Evolutionary conservation across 1,284 basidiomycete genomes (phyloP).

Genomic region (Cryptococcus maquisensis): DNA sequence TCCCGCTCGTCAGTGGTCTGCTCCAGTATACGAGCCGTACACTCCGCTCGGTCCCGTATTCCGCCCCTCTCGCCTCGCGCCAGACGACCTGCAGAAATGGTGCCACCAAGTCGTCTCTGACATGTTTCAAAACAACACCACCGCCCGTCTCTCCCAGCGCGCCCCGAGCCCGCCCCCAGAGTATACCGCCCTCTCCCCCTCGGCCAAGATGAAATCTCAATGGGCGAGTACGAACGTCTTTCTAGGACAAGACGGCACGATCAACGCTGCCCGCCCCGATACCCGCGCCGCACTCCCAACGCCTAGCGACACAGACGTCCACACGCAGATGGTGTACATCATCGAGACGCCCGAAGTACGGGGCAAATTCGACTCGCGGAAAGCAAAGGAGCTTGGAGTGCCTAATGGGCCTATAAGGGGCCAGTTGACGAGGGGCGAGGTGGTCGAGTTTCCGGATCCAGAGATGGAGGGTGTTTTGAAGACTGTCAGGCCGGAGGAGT

Average conservation of each 20-base stretch:
- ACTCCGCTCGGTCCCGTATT: slow-evolving; percentile 5
- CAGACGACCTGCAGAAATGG: slow-evolving; percentile 23
- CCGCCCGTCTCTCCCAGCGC: slow-evolving; percentile 7
- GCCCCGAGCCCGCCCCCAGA: slow-evolving; percentile 2
- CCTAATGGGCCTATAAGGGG: slow-evolving; percentile 56
- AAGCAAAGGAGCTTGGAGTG: slow-evolving; percentile 65
- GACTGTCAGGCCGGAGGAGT: slow-evolving; percentile 48
- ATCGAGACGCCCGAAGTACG: slow-evolving; percentile 69
- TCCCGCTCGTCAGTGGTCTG: neutral
- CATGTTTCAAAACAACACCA: slow-evolving; percentile 22
- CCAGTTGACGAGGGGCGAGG: slow-evolving; percentile 49
- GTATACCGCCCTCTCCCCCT: neutral
- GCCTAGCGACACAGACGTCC: slow-evolving; percentile 20
- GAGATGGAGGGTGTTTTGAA: slow-evolving; percentile 56
- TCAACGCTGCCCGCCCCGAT: slow-evolving; percentile 15
- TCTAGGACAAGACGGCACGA: neutral
- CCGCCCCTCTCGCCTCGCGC: slow-evolving; percentile 13
- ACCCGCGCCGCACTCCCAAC: slow-evolving; percentile 26
- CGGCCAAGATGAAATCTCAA: neutral
- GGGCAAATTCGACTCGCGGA: slow-evolving; percentile 76
- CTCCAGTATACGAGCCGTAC: neutral
- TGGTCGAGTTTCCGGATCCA: slow-evolving; percentile 47
- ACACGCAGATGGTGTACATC: slow-evolving; percentile 58
- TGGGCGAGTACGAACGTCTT: neutral
- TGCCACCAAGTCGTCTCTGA: slow-evolving; percentile 20